Evolutionary conservation across 169 alveolate species (phyloP), one percentile per base, ranked within the genome.

Genomic region (Plasmodium gallinaceum): DNA sequence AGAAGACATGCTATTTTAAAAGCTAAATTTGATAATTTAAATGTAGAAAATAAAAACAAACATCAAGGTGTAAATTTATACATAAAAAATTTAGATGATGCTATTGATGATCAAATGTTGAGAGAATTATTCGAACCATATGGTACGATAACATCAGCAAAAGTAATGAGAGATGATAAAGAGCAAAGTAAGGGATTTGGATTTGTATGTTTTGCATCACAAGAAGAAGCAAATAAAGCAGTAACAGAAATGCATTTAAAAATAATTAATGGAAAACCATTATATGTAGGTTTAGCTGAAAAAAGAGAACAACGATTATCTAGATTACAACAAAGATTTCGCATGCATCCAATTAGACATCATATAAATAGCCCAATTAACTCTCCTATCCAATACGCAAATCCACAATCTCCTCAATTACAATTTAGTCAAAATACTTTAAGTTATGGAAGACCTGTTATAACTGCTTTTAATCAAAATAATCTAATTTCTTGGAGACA

Each of bases 151-250:
- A 96, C 98, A 42, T 94, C 97, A 45, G 98, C 98, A 10, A 96
- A 96, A 73, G 98, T 98, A 9, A 98, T 97, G 98, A 93, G 94
- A 58, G 99, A 97, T 93, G 98, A 96, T 68, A 92, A 95, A 54
- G 97, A 98, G n/a, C 96, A 93, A 32, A 95, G 98, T 58, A 96
- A 97, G 90, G 99, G 99, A 45, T 98, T 98, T 88, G 99, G 99
- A 37, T 98, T 97, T 90, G 99, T 98, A 20, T 98, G 99, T 94
- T 98, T 97, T 95, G 93, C 95, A 65, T 91, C 96, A 18, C 98
- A 98, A 12, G 99, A 98, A 70, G 99, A 98, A 92, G 99, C 99
- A 9, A 97, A 98, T 37, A 97, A 95, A 91, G 99, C 99, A 8
- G 98, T 98, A 52, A 96, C 99, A 37, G 99, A 97, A 90, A 98